Evolutionary conservation across 1,284 basidiomycete species (phyloP).

Genomic region (Garcileccinum viscosum): DNA sequence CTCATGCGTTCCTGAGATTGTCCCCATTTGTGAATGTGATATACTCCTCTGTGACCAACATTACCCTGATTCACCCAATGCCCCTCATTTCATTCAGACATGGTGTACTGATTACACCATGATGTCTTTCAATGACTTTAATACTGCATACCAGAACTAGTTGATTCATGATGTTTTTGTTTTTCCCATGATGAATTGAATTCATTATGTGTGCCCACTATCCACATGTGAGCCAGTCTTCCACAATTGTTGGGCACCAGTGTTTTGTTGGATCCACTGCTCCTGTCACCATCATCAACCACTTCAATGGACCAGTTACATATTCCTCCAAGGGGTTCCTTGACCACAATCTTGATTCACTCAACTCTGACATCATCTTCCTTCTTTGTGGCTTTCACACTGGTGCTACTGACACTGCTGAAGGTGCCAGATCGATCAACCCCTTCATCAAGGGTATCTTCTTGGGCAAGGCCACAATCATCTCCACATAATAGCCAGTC

Average conservation of each 20-base stretch:
- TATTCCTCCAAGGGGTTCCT: slow-evolving; percentile 92
- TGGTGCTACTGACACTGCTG: slow-evolving; percentile 51
- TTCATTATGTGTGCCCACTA: too few relatives aligned
- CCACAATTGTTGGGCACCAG: too few relatives aligned
- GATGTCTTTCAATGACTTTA: not conserved
- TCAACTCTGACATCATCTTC: slow-evolving; percentile 92
- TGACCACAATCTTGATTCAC: slow-evolving; percentile 86
- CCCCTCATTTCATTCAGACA: not conserved
- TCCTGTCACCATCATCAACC: slow-evolving; percentile 87
- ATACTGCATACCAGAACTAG: too few relatives aligned
- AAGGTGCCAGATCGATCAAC: slow-evolving; percentile 80
- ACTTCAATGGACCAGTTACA: slow-evolving; percentile 90
- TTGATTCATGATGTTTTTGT: not conserved
- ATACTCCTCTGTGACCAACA: not conserved
- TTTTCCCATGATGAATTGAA: not conserved
- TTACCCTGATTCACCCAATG: not conserved
- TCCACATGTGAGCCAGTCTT: too few relatives aligned
- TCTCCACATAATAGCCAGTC: slow-evolving; percentile 78
- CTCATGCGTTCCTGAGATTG: not conserved
- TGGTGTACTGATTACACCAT: not conserved
- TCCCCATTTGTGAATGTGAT: not conserved
- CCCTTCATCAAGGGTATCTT: slow-evolving; percentile 79
- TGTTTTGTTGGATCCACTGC: slow-evolving; percentile 41
- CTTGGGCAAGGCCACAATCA: not conserved
- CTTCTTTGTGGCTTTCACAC: slow-evolving; percentile 76